Percentiles rank a stretch among this genome's conserved stretches.
phyloP scores from a whole-genome alignment of 192 early-diverging fungal species.

The Rhizoclosmatium globosum region DNA sequence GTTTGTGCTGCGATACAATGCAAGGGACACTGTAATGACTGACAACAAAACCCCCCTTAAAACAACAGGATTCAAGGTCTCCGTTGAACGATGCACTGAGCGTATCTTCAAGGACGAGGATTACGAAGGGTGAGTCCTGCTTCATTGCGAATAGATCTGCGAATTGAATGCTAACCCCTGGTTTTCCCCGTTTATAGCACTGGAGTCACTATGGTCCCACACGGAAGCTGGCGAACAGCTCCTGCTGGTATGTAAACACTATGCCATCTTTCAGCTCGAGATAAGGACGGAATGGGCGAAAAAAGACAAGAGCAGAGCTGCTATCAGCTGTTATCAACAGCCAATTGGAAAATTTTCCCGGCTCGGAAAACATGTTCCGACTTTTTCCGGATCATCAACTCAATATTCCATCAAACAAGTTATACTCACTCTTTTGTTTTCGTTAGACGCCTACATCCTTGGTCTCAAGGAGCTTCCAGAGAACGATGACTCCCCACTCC shows the following conservation, averaged over 20 bases:
- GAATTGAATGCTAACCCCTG: neutral
- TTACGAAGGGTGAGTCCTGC: constrained; percentile 63
- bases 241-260: constrained; percentile 52
- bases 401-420: neutral
- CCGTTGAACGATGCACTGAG: constrained; percentile 82
- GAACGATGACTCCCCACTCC: constrained; percentile 86
- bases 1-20: constrained; percentile 34
- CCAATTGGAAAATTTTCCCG: too few species aligned
- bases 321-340: too few species aligned
- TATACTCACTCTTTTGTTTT: too few species aligned
- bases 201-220: constrained; percentile 81
- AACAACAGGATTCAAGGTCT: constrained; percentile 79
- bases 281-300: too few species aligned
- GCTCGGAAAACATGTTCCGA: neutral
- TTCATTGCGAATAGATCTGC: neutral
- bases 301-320: too few species aligned
- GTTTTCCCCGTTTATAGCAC: constrained; percentile 50
- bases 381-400: neutral
- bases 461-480: constrained; percentile 98
- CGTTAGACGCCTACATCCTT: constrained; percentile 85
- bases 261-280: neutral
- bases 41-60: neutral
- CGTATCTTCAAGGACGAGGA: constrained; percentile 92
- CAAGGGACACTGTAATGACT: constrained; percentile 8
- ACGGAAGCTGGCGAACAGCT: constrained; percentile 86